These are phyloP conservation scores for Mimosa pudica DNA, from an alignment of 306 rosid genomes.

Conservation along the genomic window DNA sequence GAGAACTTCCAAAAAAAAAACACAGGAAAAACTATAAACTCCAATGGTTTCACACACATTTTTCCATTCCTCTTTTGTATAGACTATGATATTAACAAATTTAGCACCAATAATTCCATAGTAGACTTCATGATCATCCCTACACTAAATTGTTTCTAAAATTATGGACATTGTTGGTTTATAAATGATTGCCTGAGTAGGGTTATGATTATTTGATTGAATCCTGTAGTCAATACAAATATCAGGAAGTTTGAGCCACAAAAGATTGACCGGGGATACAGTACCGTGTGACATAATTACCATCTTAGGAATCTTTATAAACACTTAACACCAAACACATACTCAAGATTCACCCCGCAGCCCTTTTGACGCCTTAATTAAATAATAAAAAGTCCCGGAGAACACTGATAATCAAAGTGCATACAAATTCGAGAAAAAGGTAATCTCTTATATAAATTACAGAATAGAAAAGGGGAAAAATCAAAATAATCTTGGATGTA, in stretches of 20 bases:
- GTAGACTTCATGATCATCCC: constrained; percentile 5
- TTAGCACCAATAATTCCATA: constrained; percentile 9
- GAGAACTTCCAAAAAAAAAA: neutral
- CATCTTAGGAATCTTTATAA: constrained; percentile 19
- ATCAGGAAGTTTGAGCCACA: constrained; percentile 26
- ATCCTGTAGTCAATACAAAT: constrained; percentile 19
- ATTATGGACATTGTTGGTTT: constrained; percentile 4
- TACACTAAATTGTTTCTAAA: constrained; percentile 10
- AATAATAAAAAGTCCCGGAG: neutral
- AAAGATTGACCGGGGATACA: neutral
- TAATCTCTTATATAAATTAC: constrained; percentile 1
- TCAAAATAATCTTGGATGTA: neutral
- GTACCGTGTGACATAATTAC: constrained; percentile 18
- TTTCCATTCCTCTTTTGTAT: constrained; percentile 1
- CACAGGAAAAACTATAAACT: neutral
- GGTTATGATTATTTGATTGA: constrained; percentile 24
- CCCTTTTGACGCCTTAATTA: constrained; percentile 14
- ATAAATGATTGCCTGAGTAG: constrained; percentile 1
- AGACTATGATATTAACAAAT: neutral
- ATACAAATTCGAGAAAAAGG: constrained; percentile 22
- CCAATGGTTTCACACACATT: constrained; percentile 10
- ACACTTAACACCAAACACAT: neutral
- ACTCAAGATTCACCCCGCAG: constrained; percentile 2
- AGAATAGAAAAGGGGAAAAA: neutral
- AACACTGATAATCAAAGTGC: constrained; percentile 18